Base-by-base conservation (phyloP, 2,329 filamentous ascomycete species). In the Fusarium sp. region DNA sequence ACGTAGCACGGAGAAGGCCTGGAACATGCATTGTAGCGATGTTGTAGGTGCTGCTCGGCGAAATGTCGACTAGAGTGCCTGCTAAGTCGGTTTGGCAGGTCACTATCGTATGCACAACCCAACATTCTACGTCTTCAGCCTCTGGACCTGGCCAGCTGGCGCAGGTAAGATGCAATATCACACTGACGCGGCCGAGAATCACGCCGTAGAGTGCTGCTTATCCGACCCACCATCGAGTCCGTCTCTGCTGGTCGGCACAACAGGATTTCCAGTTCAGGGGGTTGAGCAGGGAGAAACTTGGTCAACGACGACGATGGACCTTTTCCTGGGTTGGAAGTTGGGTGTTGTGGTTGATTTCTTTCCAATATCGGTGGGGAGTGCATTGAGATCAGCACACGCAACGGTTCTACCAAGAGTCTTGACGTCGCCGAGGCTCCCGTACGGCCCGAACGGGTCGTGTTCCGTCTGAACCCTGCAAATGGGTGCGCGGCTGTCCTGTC, bases 101-200 rank as follows among this genome's bases (percentile, higher is more conserved):
- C 27, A 27, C 62, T 57, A 22, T 64, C 50, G 35, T 37, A 27
- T 68, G 48, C 48, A 60, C 71, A 60, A 39, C 24, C 41, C 68
- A 64, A 67, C 27, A 62, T 64, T 48, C 60, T 66, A 50, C 58
- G 31, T 58, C 45, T 65, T 67, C 54, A 68, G 69, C 45, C 52
- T 52, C 67, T 63, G 52, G 54, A 65, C 60, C 61, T 74, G 59
- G 56, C 68, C 56, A 68, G 68, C 63, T 65, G 63, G 72, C 56
- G 68, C 58, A 65, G 43, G 74, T 71, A 64, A 72, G 63, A 77
- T 69, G 68, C 65, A 73, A 74, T 66, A 67, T 68, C 56, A 75
- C 71, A 62, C 56, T 56, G 43, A 73, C 69, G 45, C 72, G 71
- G 73, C 76, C 76, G 74, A 78, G 72, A 77, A 71, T 78, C 66